Percentiles rank a stretch among this genome's conserved stretches.
Conservation (phyloP, 768 basidiomycete genomes). For the Crassisporium funariophilum region DNA sequence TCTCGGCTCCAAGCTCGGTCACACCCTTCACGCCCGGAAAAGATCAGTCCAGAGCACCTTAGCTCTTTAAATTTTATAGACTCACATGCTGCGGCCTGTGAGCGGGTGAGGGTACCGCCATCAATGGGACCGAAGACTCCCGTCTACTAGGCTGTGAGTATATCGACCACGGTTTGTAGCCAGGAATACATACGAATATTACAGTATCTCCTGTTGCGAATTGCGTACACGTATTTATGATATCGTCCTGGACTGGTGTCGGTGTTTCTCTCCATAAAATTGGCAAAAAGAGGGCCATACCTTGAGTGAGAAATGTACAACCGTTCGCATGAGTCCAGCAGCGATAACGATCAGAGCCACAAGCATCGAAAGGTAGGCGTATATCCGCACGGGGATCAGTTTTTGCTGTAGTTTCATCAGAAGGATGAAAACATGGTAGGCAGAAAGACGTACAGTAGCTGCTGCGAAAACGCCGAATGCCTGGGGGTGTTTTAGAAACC, state of each 20-base stretch:
- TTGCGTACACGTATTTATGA: conserved; percentile 57
- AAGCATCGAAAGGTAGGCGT: conserved; percentile 51
- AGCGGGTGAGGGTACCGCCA: conserved; percentile 26
- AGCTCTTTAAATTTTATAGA: background rate
- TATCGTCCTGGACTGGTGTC: conserved; percentile 43
- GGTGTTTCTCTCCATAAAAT: too few relatives aligned
- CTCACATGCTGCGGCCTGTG: conserved; percentile 52
- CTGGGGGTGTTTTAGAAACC: conserved; percentile 15
- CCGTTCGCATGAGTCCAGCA: conserved; percentile 52
- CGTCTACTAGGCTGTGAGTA: conserved; percentile 41
- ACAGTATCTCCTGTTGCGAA: conserved; percentile 36
- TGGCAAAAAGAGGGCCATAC: conserved; percentile 27
- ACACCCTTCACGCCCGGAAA: conserved; percentile 57
- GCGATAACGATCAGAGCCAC: conserved; percentile 52
- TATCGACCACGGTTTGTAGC: conserved; percentile 1
- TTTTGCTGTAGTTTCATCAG: conserved; percentile 48
- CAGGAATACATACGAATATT: conserved; percentile 34
- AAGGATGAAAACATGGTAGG: background rate
- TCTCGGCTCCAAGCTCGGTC: conserved; percentile 56
- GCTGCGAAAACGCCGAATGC: conserved; percentile 56
- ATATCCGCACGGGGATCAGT: conserved; percentile 51
- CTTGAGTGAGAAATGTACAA: conserved; percentile 73
- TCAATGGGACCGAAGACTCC: conserved; percentile 57
- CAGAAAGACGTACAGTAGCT: conserved; percentile 42
- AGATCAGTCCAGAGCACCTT: conserved; percentile 11